phyloP scores from a whole-genome alignment of 768 basidiomycete species.

The Suillus luteus region DNA sequence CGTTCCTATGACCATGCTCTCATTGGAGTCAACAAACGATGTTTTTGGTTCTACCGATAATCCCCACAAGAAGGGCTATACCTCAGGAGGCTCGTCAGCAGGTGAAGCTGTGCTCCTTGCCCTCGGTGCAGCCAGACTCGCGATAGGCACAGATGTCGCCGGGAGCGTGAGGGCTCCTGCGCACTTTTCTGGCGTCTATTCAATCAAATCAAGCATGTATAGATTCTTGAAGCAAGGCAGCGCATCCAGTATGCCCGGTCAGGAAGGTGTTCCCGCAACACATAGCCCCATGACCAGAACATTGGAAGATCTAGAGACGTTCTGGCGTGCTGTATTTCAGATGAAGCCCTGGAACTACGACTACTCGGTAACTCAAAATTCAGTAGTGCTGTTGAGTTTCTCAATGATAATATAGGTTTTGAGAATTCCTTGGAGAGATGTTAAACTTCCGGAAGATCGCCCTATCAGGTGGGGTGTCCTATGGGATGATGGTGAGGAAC shows the following conservation, averaged over 20 bases:
- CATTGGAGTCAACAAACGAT: slow-evolving; percentile 58
- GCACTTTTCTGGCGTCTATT: slow-evolving; percentile 65
- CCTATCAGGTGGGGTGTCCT: slow-evolving; percentile 62
- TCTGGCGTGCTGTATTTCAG: slow-evolving; percentile 62
- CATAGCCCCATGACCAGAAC: slow-evolving; percentile 63
- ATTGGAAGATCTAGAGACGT: slow-evolving; percentile 63
- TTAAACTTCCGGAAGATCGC: slow-evolving; percentile 48
- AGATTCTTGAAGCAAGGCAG: slow-evolving; percentile 59
- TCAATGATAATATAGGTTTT: slow-evolving; percentile 25
- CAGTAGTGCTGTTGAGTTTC: neutral
- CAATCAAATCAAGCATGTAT: slow-evolving; percentile 57
- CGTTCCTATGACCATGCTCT: slow-evolving; percentile 57
- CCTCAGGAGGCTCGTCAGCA: slow-evolving; percentile 68
- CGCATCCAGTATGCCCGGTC: slow-evolving; percentile 47
- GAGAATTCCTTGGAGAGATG: slow-evolving; percentile 38
- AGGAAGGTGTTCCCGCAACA: slow-evolving; percentile 57
- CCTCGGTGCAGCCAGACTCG: slow-evolving; percentile 58
- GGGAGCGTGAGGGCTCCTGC: slow-evolving; percentile 70
- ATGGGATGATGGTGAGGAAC: slow-evolving; percentile 56
- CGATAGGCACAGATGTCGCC: slow-evolving; percentile 70
- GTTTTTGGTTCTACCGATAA: slow-evolving; percentile 63
- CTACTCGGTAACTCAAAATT: slow-evolving; percentile 38
- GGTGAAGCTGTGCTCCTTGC: slow-evolving; percentile 69
- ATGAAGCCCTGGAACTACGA: slow-evolving; percentile 73
- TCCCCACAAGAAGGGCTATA: slow-evolving; percentile 55